phyloP scores from a whole-genome alignment of 208 protist genomes.

The Naegleria gruberi region DNA sequence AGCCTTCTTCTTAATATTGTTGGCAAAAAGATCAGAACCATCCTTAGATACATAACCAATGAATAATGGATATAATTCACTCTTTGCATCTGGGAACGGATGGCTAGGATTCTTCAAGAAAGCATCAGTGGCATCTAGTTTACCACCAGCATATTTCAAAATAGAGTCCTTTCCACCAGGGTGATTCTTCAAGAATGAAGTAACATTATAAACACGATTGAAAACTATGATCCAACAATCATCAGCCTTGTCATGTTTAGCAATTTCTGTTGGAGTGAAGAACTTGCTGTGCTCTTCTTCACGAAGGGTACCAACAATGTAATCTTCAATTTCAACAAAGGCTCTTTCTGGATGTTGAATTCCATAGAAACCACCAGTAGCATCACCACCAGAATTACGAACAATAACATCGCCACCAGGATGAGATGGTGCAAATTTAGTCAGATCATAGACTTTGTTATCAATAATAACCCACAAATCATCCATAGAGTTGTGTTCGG shows the following conservation, averaged over 20 bases:
- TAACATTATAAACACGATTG: slow-evolving; percentile 51
- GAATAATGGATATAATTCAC: background rate
- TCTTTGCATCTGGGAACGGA: background rate
- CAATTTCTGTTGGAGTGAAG: slow-evolving; percentile 40
- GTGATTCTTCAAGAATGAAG: slow-evolving; percentile 38
- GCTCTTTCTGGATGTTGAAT: slow-evolving; percentile 22
- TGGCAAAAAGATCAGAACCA: background rate
- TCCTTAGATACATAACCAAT: background rate
- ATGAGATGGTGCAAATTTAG: slow-evolving; percentile 67
- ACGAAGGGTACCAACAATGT: background rate
- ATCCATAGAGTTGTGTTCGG: background rate
- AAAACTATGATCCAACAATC: slow-evolving; percentile 55
- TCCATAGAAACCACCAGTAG: slow-evolving; percentile 14
- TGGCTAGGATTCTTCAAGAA: background rate
- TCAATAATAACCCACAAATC: slow-evolving; percentile 37
- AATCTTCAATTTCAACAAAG: slow-evolving; percentile 21
- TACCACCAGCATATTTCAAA: slow-evolving; percentile 46
- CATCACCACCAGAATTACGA: slow-evolving; percentile 9
- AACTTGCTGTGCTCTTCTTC: background rate
- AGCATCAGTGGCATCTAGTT: background rate
- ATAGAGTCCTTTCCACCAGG: slow-evolving; percentile 54
- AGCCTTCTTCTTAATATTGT: background rate
- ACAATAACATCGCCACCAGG: slow-evolving; percentile 68
- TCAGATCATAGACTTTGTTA: slow-evolving; percentile 72
- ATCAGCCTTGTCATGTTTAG: slow-evolving; percentile 54